Conservation (phyloP, 352 stramenopile species). For the Phytophthora sojae region DNA sequence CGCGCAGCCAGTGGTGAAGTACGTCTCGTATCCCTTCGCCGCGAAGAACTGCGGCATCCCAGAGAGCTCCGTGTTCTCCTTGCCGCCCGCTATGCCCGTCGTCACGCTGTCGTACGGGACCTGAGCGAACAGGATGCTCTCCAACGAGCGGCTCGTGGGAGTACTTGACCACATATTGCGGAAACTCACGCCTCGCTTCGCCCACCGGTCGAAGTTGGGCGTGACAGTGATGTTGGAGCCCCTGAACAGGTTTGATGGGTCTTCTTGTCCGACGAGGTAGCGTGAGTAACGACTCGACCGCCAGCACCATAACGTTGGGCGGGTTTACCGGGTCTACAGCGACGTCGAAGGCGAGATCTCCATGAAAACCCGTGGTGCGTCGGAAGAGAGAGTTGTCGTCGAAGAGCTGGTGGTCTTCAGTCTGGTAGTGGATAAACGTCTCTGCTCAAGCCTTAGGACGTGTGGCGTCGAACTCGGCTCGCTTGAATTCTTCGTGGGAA, state of each 20-base stretch:
- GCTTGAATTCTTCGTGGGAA: neutral
- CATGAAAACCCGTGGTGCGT: neutral
- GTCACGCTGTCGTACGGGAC: slow-evolving; percentile 27
- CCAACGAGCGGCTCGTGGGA: slow-evolving; percentile 53
- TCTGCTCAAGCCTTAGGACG: neutral
- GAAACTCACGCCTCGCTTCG: slow-evolving; percentile 48
- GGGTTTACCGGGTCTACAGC: slow-evolving; percentile 12
- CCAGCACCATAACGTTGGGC: slow-evolving; percentile 52
- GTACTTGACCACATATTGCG: slow-evolving; percentile 60
- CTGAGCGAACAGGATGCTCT: slow-evolving; percentile 54
- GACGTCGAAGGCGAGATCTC: neutral
- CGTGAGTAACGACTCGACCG: slow-evolving; percentile 61
- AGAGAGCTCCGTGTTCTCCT: neutral
- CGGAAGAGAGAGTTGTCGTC: neutral
- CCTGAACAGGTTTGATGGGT: slow-evolving; percentile 36
- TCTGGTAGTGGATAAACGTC: neutral
- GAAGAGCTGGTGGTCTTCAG: neutral
- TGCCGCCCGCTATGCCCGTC: neutral
- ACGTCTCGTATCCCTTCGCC: neutral
- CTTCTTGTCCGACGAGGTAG: slow-evolving; percentile 46
- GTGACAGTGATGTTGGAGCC: slow-evolving; percentile 33
- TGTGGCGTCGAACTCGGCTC: neutral
- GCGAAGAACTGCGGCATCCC: neutral
- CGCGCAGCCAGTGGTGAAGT: neutral
- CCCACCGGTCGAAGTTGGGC: slow-evolving; percentile 51